Evolutionary conservation across 768 basidiomycete genomes (phyloP).

Genomic region (Trametes villosa): DNA sequence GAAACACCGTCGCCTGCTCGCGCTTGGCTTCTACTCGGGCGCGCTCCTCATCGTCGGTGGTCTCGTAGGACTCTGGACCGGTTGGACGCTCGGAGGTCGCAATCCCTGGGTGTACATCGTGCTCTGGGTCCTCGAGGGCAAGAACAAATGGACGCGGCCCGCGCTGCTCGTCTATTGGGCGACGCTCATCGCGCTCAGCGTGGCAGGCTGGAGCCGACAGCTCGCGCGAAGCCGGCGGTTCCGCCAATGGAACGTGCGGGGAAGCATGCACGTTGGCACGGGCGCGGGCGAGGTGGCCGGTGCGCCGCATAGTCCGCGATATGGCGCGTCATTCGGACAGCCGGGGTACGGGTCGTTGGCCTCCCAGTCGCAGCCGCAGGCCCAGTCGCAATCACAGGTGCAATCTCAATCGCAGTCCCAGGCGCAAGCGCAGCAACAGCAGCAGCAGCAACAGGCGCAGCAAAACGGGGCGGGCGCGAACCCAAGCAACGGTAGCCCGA

Average conservation of each 20-base stretch:
- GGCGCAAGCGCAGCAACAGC: constrained; percentile 26
- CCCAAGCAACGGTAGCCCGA: constrained; percentile 18
- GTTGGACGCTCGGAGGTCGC: constrained; percentile 78
- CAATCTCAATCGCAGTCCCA: too few species aligned
- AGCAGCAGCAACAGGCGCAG: constrained; percentile 45
- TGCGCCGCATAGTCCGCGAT: constrained; percentile 14
- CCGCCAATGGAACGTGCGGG: constrained; percentile 48
- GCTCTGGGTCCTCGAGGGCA: constrained; percentile 77
- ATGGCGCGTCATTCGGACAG: constrained; percentile 8
- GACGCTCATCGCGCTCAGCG: constrained; percentile 75
- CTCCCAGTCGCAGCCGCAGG: not conserved
- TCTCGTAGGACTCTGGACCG: constrained; percentile 90
- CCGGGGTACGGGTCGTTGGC: constrained; percentile 14
- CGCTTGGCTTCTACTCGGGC: constrained; percentile 82
- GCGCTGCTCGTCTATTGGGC: constrained; percentile 87
- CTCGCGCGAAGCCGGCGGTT: constrained; percentile 76
- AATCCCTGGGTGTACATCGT: constrained; percentile 90
- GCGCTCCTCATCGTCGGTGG: constrained; percentile 77
- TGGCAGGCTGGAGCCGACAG: constrained; percentile 95
- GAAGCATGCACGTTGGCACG: constrained; percentile 9
- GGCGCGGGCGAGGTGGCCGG: not conserved
- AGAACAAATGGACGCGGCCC: constrained; percentile 77
- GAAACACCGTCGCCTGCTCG: constrained; percentile 80
- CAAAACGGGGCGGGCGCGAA: constrained; percentile 67
- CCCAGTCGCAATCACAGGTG: not conserved